Conservation (phyloP, 768 basidiomycete species). For the Mrakia frigida region DNA sequence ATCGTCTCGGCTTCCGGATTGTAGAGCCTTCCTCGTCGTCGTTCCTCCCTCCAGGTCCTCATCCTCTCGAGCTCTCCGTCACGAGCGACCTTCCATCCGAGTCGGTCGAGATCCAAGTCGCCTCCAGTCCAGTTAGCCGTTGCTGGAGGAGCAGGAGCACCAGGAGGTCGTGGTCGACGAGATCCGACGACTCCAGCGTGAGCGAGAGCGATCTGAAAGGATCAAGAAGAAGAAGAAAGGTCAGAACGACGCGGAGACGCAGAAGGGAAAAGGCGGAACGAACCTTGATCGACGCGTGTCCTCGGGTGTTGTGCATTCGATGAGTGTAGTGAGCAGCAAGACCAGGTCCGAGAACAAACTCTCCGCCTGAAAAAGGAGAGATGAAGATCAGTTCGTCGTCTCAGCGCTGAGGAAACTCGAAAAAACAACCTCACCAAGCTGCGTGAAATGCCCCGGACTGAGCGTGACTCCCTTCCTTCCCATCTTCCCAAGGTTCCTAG, state of each 20-base stretch:
- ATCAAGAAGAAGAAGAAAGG: neutral
- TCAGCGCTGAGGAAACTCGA: neutral
- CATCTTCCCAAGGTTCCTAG: conserved; percentile 62
- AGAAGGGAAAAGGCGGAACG: neutral
- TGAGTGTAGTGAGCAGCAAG: conserved; percentile 68
- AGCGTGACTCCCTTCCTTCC: conserved; percentile 46
- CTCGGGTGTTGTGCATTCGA: conserved; percentile 71
- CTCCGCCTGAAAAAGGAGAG: conserved; percentile 60
- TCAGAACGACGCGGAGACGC: neutral
- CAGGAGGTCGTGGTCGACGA: conserved; percentile 22
- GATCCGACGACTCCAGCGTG: conserved; percentile 52
- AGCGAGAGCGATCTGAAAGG: conserved; percentile 51
- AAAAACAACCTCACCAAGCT: conserved; percentile 42
- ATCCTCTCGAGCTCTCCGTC: conserved; percentile 46
- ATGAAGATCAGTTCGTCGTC: neutral
- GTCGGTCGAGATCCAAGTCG: conserved; percentile 7
- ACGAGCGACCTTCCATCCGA: conserved; percentile 46
- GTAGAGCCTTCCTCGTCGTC: conserved; percentile 36
- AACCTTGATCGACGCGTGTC: conserved; percentile 66
- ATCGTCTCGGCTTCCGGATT: conserved; percentile 13
- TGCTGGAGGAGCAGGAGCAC: neutral
- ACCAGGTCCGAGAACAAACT: conserved; percentile 66
- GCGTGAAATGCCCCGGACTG: conserved; percentile 57
- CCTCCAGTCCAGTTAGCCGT: conserved; percentile 10
- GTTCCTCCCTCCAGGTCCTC: conserved; percentile 40